phyloP scores from a whole-genome alignment of 768 basidiomycete genomes.

The Nevesoporus exiguus region DNA sequence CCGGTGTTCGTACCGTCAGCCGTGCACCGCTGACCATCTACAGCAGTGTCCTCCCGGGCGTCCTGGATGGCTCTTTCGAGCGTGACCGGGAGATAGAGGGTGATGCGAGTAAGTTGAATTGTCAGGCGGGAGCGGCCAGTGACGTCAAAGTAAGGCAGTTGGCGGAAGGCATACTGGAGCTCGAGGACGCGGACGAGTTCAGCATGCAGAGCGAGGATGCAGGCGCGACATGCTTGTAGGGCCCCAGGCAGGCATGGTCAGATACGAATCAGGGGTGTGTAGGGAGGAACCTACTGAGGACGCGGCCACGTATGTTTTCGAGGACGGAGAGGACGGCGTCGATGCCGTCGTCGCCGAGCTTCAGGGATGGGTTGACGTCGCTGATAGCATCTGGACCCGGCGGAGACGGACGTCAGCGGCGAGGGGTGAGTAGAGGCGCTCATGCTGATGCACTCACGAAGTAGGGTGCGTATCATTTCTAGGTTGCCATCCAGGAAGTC shows the following conservation, averaged over 20 bases:
- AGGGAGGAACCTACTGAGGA: constrained; percentile 51
- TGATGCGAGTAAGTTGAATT: constrained; percentile 73
- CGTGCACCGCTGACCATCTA: constrained; percentile 3
- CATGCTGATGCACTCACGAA: constrained; percentile 47
- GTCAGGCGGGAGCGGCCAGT: constrained; percentile 71
- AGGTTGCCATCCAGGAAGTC: constrained; percentile 86
- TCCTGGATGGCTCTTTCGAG: constrained; percentile 67
- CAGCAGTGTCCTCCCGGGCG: constrained; percentile 11
- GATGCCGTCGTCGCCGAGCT: constrained; percentile 75
- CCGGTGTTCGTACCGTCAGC: constrained; percentile 4
- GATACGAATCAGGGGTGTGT: neutral
- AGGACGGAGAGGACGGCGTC: constrained; percentile 70
- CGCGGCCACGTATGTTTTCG: constrained; percentile 65
- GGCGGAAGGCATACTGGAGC: constrained; percentile 71
- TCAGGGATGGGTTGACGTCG: constrained; percentile 75
- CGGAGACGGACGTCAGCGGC: neutral
- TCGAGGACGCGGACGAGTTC: constrained; percentile 79
- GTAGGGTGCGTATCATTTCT: constrained; percentile 74
- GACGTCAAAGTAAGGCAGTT: constrained; percentile 75
- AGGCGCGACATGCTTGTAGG: constrained; percentile 64
- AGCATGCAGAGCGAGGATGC: constrained; percentile 67
- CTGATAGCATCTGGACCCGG: constrained; percentile 59
- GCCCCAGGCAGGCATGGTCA: neutral
- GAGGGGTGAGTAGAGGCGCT: neutral
- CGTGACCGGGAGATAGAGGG: constrained; percentile 68